Evolutionary conservation across 2,329 filamentous ascomycete genomes (phyloP), one percentile per base, ranked within the genome.

Genomic region (Neofusicoccum ribis): DNA sequence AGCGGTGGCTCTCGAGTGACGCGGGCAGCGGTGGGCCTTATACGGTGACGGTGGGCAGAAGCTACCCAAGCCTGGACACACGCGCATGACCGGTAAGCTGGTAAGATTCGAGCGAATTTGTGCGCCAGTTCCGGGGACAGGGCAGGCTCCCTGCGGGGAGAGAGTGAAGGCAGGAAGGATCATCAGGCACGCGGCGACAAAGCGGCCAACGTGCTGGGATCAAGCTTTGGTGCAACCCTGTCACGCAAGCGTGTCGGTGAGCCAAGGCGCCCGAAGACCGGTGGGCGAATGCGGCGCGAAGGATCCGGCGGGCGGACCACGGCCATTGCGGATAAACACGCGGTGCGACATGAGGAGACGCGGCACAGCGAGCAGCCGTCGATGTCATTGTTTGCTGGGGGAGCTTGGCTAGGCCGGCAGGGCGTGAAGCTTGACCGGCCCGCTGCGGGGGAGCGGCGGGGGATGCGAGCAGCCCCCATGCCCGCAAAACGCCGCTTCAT

Each of bases 201-300:
- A 58, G 52, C 52, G 54, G 39, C 54, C 37, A 44, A 11, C 17
- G 54, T 39, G 54, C 56, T 47, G 56, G 56, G 56, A 60, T 60
- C 56, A 60, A 60, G 56, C 56, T 60, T 60, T 60, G 56, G 43
- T 60, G 56, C 31, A 47, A 60, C 56, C 56, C 54, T 44, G 52
- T 58, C 52, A n/a, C 34, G 20, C 36, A 54, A 31, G 52, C 52
- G 15, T 60, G 56, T 60, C 56, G 56, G 56, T 60, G 56, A 60
- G 56, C 56, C 27, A 31, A 7, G 27, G 27, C 5, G 27, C 27
- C 27, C 52, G 31, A 52, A 23, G 52, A 43, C 52, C 56, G 56
- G 56, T 60, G 56, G 56, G 56, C 56, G 43, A 27, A 23, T 23
- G 43, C 56, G 56, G 41, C 56, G 56, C 56, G 43, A 46, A 60